Evolutionary conservation across 345 rosid genomes (phyloP).

Genomic region (Lumnitzera littorea): DNA sequence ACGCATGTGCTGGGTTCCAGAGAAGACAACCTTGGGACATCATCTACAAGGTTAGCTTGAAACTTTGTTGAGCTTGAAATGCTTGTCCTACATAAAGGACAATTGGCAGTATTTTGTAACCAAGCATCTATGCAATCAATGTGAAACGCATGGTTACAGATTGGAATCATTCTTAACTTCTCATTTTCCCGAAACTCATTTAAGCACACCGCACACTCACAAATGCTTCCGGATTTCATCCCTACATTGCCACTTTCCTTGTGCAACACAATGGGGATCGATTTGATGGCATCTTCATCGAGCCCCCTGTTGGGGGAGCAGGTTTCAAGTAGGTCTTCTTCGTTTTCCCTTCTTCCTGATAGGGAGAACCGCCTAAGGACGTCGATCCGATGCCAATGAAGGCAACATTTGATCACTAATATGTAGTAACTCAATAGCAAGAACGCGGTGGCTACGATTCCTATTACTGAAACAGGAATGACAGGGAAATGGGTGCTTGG

Average conservation of each 20-base stretch:
- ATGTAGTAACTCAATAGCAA: constrained; percentile 79
- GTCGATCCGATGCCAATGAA: constrained; percentile 71
- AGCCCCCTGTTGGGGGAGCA: constrained; percentile 47
- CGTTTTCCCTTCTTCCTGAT: constrained; percentile 34
- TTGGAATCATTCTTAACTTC: constrained; percentile 63
- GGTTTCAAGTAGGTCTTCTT: constrained; percentile 39
- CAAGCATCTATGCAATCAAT: constrained; percentile 89
- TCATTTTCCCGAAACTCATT: constrained; percentile 80
- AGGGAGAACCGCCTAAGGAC: constrained; percentile 49
- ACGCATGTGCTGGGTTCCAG: constrained; percentile 32
- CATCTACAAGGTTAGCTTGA: constrained; percentile 17
- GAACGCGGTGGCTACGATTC: constrained; percentile 76
- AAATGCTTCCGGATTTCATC: constrained; percentile 23
- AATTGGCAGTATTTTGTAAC: constrained; percentile 84
- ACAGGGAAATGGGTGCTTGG: constrained; percentile 60
- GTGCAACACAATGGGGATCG: constrained; percentile 74
- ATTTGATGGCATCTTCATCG: constrained; percentile 68
- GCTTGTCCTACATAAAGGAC: constrained; percentile 80
- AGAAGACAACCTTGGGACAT: constrained; percentile 38
- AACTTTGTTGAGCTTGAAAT: constrained; percentile 34
- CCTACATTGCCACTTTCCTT: constrained; percentile 25
- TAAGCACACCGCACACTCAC: constrained; percentile 77
- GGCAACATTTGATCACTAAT: constrained; percentile 87
- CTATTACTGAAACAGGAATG: constrained; percentile 68
- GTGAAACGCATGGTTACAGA: constrained; percentile 76